Percentiles rank a stretch among this genome's conserved stretches.
These are phyloP conservation scores for Aspergillus niger DNA, from an alignment of 2,329 filamentous ascomycete genomes.

Conservation along the genomic window DNA sequence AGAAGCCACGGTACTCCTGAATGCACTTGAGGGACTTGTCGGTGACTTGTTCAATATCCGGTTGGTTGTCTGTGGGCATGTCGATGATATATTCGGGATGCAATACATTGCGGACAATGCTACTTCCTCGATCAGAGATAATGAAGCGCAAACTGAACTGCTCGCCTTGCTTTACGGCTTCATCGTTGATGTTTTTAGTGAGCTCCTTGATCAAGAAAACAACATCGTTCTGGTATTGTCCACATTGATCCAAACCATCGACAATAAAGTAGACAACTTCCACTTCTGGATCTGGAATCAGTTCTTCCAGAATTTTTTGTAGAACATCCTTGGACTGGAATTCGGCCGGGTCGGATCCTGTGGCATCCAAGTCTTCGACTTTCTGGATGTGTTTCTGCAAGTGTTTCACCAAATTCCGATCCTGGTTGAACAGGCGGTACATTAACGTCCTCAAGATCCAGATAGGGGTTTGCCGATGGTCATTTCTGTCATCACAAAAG, in stretches of 20 bases:
- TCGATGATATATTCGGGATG: not conserved
- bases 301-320: not conserved
- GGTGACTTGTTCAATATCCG: not conserved
- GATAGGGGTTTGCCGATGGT: not conserved
- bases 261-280: constrained; percentile 3
- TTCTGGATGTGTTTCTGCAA: not conserved
- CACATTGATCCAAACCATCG: not conserved
- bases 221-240: not conserved
- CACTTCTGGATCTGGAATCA: not conserved
- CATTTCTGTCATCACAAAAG: constrained; percentile 3
- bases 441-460: constrained; percentile 4
- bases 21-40: not conserved
- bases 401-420: not conserved
- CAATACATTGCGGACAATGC: not conserved
- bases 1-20: not conserved
- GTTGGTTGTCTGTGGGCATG: not conserved
- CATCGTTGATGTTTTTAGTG: not conserved
- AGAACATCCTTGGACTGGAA: not conserved
- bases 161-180: not conserved
- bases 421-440: not conserved
- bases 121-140: not conserved
- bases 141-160: not conserved
- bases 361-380: not conserved
- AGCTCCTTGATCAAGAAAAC: not conserved
- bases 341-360: not conserved